Percentiles rank a stretch among this genome's conserved stretches.
Evolutionary conservation across 2,329 filamentous ascomycete species (phyloP).

Genomic region (Pseudocercospora vitis): DNA sequence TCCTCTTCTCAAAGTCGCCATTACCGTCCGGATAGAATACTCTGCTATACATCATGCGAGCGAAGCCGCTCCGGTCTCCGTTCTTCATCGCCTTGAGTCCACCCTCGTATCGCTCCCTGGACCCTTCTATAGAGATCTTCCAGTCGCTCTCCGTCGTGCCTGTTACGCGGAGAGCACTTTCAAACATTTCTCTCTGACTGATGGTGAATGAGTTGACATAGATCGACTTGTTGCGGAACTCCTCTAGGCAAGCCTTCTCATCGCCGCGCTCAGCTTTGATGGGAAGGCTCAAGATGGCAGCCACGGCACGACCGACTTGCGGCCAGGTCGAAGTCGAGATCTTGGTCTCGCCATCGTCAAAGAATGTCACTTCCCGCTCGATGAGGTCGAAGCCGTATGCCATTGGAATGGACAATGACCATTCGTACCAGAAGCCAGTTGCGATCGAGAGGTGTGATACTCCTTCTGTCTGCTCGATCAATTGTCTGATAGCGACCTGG

Average conservation of each 20-base stretch:
- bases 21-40: slow-evolving; percentile 48
- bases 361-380: slow-evolving; percentile 38
- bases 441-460: slow-evolving; percentile 33
- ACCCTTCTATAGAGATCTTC: slow-evolving; percentile 54
- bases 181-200: slow-evolving; percentile 65
- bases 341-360: slow-evolving; percentile 57
- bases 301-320: slow-evolving; percentile 57
- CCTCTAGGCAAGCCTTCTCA: slow-evolving; percentile 14
- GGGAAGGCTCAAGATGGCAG: slow-evolving; percentile 41
- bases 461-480: slow-evolving; percentile 32
- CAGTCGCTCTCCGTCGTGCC: slow-evolving; percentile 61
- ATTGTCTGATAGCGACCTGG: slow-evolving; percentile 19
- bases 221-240: slow-evolving; percentile 52
- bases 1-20: slow-evolving; percentile 41
- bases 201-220: slow-evolving; percentile 59
- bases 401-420: slow-evolving; percentile 35
- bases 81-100: slow-evolving; percentile 48
- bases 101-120: slow-evolving; percentile 50
- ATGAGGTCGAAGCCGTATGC: slow-evolving; percentile 42
- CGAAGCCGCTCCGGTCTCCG: slow-evolving; percentile 39
- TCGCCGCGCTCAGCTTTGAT: slow-evolving; percentile 20
- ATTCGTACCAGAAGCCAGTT: slow-evolving; percentile 41
- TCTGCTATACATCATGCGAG: slow-evolving; percentile 48
- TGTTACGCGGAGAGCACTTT: slow-evolving; percentile 59
- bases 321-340: slow-evolving; percentile 61